A percentile compares a stretch with the other conserved stretches of the same genome.
phyloP scores from a whole-genome alignment of 1,139 yeast genomes.

The Saccharomyces pastorianus region DNA sequence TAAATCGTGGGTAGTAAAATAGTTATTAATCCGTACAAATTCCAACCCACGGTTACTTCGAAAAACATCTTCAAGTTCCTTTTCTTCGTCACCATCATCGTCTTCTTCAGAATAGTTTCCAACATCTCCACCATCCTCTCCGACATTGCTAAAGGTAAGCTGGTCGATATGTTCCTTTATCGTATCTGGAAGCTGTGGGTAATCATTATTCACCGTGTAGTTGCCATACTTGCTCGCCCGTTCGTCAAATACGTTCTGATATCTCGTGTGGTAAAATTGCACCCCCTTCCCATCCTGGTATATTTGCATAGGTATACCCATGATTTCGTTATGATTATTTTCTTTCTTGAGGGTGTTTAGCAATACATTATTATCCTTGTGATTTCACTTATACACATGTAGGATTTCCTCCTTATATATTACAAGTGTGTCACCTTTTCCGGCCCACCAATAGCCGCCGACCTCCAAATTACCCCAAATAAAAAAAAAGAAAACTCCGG shows the following conservation, averaged over 20 bases:
- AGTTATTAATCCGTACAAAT: background rate
- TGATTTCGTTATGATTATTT: background rate
- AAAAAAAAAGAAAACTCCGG: background rate
- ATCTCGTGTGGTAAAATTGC: background rate
- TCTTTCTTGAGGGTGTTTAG: background rate
- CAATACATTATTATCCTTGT: background rate
- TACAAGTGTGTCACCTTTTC: background rate
- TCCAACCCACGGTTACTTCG: background rate
- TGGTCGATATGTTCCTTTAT: background rate
- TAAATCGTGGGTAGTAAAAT: background rate
- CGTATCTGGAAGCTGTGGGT: background rate
- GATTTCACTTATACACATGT: background rate
- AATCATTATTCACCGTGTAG: background rate
- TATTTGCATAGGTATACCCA: background rate
- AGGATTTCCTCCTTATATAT: background rate
- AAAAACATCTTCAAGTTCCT: background rate
- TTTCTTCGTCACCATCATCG: background rate
- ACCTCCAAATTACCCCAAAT: background rate
- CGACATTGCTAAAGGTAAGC: background rate
- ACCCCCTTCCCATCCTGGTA: background rate
- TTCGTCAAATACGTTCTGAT: background rate
- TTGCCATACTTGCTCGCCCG: background rate
- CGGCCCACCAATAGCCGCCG: background rate
- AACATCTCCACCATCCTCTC: background rate
- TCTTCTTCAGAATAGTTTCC: background rate